These are phyloP conservation scores for Amanita polypyramis DNA, from an alignment of 768 basidiomycete genomes.

Conservation along the genomic window DNA sequence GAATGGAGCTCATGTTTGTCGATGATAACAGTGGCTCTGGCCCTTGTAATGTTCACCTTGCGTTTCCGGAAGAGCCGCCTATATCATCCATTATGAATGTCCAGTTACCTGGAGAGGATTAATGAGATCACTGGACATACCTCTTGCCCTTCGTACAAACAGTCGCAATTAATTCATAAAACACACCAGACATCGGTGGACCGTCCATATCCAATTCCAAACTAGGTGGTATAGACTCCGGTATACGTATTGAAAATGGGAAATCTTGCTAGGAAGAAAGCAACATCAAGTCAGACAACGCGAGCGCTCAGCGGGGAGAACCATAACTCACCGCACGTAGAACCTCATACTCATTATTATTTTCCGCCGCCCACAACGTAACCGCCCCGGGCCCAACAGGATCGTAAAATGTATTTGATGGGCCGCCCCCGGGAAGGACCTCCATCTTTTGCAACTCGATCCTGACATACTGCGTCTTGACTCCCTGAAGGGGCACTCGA, in stretches of 20 bases:
- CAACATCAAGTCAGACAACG: background rate
- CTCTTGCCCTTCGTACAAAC: constrained; percentile 82
- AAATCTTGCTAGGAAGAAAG: constrained; percentile 59
- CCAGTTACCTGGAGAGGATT: background rate
- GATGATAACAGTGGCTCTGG: constrained; percentile 64
- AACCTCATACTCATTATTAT: constrained; percentile 52
- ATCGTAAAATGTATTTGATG: constrained; percentile 65
- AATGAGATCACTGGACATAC: constrained; percentile 24
- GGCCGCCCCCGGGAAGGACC: constrained; percentile 61
- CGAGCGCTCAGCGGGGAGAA: background rate
- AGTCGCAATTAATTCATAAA: constrained; percentile 84
- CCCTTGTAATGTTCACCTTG: constrained; percentile 58
- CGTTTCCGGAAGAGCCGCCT: constrained; percentile 80
- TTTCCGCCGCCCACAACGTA: constrained; percentile 63
- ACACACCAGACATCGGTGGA: constrained; percentile 60
- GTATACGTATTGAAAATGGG: constrained; percentile 84
- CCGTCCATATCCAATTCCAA: constrained; percentile 72
- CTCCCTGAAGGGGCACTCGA: constrained; percentile 58
- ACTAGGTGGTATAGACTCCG: constrained; percentile 84
- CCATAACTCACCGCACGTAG: constrained; percentile 52
- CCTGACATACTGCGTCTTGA: constrained; percentile 88
- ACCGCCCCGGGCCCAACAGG: constrained; percentile 75
- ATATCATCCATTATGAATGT: constrained; percentile 4
- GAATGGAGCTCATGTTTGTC: constrained; percentile 93
- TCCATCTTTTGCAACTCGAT: constrained; percentile 90